Evolutionary conservation across 208 protist genomes (phyloP).

Genomic region (Willaertia magna): DNA sequence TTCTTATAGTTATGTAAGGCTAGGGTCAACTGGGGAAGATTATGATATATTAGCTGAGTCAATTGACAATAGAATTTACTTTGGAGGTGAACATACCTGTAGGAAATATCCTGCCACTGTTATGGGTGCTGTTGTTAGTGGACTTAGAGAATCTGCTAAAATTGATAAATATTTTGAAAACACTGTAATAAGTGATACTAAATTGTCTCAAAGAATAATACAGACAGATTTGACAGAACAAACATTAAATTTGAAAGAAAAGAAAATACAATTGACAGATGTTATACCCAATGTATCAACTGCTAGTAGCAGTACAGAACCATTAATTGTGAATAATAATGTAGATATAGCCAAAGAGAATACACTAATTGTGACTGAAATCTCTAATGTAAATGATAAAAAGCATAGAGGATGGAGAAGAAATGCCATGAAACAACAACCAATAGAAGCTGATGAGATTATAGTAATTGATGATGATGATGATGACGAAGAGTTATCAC

Average conservation of each 20-base stretch:
- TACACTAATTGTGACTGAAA: too few species aligned
- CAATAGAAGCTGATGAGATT: too few species aligned
- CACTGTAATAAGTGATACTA: background rate
- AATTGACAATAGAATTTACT: background rate
- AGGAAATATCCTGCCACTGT: background rate
- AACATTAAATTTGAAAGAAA: too few species aligned
- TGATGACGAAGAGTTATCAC: too few species aligned
- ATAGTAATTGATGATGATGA: too few species aligned
- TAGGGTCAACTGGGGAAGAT: background rate
- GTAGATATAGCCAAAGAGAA: too few species aligned
- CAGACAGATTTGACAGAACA: too few species aligned
- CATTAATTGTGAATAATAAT: too few species aligned
- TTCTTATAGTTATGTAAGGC: background rate
- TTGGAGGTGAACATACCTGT: slow-evolving; percentile 1
- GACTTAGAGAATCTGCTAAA: background rate
- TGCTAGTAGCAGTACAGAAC: too few species aligned
- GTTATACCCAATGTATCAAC: too few species aligned
- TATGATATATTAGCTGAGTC: background rate
- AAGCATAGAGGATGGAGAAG: background rate
- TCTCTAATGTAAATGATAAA: background rate
- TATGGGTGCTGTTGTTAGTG: background rate
- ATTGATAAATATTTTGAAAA: background rate
- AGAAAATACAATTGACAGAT: too few species aligned
- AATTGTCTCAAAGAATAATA: too few species aligned
- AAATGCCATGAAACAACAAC: background rate